A percentile compares a stretch with the other conserved stretches of the same genome.
Evolutionary conservation across 129 eudicot species (phyloP).

Genomic region (Flaveria brownii): DNA sequence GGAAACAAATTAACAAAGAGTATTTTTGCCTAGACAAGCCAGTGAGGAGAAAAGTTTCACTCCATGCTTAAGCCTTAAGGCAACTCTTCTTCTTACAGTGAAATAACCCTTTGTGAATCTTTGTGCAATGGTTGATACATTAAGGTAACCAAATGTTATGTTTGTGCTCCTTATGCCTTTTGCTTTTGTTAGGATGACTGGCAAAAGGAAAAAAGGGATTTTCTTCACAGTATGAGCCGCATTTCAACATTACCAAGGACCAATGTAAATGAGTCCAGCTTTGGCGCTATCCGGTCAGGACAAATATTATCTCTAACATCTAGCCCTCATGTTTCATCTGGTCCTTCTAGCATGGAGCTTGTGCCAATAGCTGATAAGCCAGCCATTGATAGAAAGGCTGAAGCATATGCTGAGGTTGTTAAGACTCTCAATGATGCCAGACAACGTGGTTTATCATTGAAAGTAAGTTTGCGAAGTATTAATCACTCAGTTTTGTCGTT

Average conservation of each 20-base stretch:
- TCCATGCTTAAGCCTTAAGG: no score
- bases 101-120: no score
- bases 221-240: conserved; percentile 88
- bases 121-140: no score
- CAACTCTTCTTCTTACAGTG: no score
- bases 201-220: conserved; percentile 93
- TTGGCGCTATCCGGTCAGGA: conserved; percentile 58
- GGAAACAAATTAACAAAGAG: no score
- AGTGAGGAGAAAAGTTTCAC: no score
- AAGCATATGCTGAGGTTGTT: conserved; percentile 74
- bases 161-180: conserved; percentile 6
- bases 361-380: conserved; percentile 64
- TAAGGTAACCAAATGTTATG: conserved; percentile 10
- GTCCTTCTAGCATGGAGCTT: conserved; percentile 73
- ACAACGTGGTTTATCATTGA: conserved; percentile 68
- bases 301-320: conserved; percentile 62
- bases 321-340: conserved; percentile 59
- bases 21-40: no score
- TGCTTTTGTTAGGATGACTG: conserved; percentile 75
- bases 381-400: conserved; percentile 75
- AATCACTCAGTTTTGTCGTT: conserved; percentile 5
- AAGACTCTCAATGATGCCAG: conserved; percentile 76
- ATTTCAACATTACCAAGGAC: conserved; percentile 83
- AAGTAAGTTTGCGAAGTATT: conserved; percentile 47
- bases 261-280: conserved; percentile 48